Base-by-base conservation (phyloP, 2,329 filamentous ascomycete species). In the Cladophialophora bantiana region DNA sequence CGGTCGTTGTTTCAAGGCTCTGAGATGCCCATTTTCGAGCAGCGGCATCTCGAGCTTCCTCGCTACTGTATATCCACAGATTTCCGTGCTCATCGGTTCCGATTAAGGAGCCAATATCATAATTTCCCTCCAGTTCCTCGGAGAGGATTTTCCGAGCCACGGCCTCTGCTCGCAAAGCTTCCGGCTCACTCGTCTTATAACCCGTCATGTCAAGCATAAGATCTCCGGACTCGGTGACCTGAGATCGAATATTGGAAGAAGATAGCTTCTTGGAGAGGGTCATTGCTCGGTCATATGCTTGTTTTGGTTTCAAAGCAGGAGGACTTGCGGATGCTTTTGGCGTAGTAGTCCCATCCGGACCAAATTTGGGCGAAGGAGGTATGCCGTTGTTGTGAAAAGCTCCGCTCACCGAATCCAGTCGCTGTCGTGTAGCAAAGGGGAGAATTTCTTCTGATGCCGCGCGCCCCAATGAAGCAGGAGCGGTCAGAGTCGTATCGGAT, bases 41-140 rank as follows among this genome's bases (percentile, higher is more conserved):
- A 36, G 94, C 94, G 6, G 91, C 90, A 74, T 95, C 90, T 76
- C 97, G 98, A 31, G 95, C 93, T 75, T 97, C 94, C 78, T 98
- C 94, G 74, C 94, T 98, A 80, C 93, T 95, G 81, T 99, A 99
- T 72, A 99, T 98, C 94, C 95, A 98, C n/a, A 99, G 84, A 74
- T 99, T 99, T 6, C 95, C 95, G 67, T 95, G 89, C 75, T 96
- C 93, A 75, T 99, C 95, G 53, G 95, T 94, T 12, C 94, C 95
- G 73, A 99, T 97, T 35, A 99, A 84, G 1, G 94, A 90, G 5
- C 95, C 95, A 73, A 99, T 96, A 76, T 99, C 95, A 77, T 97
- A 97, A 75, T 94, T 93, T 26, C 94, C 95, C 74, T 97, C 92
- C 13, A 98, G 81, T 79, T 98, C 94, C 76, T 99, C 93, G 0